Evolutionary conservation across 208 protist species (phyloP).

Genomic region (Endotrypanum monterogeii): DNA sequence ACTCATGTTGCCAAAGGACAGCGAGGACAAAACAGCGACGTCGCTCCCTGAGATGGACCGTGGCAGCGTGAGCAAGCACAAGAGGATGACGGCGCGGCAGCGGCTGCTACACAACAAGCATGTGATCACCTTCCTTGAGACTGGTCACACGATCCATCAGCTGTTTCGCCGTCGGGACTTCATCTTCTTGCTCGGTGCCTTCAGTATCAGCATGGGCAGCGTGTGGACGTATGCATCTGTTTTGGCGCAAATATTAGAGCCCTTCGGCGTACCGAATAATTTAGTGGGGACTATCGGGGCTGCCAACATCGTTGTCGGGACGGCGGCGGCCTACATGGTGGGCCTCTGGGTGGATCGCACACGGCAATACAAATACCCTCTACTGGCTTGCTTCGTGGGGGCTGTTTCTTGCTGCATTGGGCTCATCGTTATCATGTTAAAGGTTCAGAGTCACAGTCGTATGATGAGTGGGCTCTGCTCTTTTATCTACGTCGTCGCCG

Average conservation of each 20-base stretch:
- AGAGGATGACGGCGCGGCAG: conserved; percentile 24
- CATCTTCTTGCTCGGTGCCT: conserved; percentile 54
- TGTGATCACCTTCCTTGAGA: conserved; percentile 42
- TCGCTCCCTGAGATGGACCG: conserved; percentile 19
- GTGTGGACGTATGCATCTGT: conserved; percentile 73
- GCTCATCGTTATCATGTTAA: conserved; percentile 55
- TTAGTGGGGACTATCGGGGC: conserved; percentile 61
- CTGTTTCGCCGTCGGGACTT: conserved; percentile 51
- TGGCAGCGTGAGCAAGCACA: conserved; percentile 29
- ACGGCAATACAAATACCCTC: conserved; percentile 51
- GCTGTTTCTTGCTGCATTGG: conserved; percentile 49
- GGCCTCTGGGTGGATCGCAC: conserved; percentile 60
- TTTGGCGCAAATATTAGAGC: conserved; percentile 66
- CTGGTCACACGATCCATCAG: conserved; percentile 41
- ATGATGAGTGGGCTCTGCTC: conserved; percentile 39
- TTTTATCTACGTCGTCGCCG: conserved; percentile 64
- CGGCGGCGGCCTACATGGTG: conserved; percentile 51
- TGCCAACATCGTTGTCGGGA: conserved; percentile 55
- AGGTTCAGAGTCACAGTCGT: conserved; percentile 35
- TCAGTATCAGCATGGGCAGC: conserved; percentile 72
- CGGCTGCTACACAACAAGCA: conserved; percentile 27
- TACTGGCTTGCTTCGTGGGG: conserved; percentile 47
- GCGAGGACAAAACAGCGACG: conserved; percentile 11
- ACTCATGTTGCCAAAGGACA: conserved; percentile 11
- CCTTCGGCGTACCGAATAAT: conserved; percentile 55